Conservation (phyloP, 73 alveolate species). For the Symbiodinium natans region DNA sequence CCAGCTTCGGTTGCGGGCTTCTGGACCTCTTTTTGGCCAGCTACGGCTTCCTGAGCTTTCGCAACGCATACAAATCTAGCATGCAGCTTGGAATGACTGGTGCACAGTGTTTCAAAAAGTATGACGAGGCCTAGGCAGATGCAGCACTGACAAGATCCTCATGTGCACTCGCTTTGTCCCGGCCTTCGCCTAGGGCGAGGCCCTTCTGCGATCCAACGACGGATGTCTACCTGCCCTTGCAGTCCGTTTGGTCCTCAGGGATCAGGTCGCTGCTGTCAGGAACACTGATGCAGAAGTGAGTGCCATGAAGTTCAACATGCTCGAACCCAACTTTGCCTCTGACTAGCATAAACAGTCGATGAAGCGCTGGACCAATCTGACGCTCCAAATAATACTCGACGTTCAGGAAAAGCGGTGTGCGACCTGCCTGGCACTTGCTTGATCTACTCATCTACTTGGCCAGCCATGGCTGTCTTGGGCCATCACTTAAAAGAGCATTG, state of each 20-base stretch:
- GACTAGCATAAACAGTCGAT: constrained; percentile 42
- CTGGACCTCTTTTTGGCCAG: too few species aligned
- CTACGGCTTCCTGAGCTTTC: too few species aligned
- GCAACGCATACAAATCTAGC: too few species aligned
- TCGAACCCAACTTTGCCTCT: constrained; percentile 1
- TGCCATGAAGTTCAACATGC: too few species aligned
- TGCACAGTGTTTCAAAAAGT: too few species aligned
- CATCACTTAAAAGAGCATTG: neutral
- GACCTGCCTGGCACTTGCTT: neutral
- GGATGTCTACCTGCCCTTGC: constrained; percentile 72
- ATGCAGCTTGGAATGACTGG: too few species aligned
- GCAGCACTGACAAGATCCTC: too few species aligned
- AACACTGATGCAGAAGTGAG: too few species aligned
- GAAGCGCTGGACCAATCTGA: constrained; percentile 34
- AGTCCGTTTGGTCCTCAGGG: constrained; percentile 62
- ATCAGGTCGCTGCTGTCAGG: too few species aligned
- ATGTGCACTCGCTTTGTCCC: too few species aligned
- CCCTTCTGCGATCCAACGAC: constrained; percentile 74
- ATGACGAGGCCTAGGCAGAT: too few species aligned
- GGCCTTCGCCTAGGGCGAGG: constrained; percentile 32
- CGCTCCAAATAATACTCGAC: constrained; percentile 59
- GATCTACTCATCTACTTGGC: neutral
- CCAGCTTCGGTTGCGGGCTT: too few species aligned
- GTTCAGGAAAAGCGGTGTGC: neutral
- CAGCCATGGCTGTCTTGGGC: neutral